Base-by-base conservation (phyloP, 139 green algal species). In the Auxenochlorella pyrenoidosa region DNA sequence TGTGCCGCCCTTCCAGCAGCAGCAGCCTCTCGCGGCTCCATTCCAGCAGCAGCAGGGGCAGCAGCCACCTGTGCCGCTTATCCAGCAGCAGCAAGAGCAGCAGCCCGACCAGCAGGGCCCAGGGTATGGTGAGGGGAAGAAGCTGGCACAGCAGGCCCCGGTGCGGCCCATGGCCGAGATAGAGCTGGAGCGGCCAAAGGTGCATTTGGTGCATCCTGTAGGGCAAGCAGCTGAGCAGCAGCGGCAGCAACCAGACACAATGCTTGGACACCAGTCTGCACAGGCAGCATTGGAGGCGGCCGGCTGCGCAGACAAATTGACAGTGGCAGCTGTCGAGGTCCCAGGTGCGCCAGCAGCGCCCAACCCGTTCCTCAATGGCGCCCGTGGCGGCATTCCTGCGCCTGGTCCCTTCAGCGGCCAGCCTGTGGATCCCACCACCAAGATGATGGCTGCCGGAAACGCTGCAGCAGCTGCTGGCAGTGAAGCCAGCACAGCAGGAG, bases 171-270 rank as follows among this genome's bases (percentile, higher is more conserved):
- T 63, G 12, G 54, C 54, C 22, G 54, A 63, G 15, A 24, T 24
- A 63, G 54, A 63, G 54, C 54, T 63, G 54, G 54, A 63, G 54
- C 54, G 54, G 18, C 54, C 54, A 24, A 63, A 63, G 54, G 54
- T 63, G 54, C 54, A 63, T 63, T 63, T 72, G 28, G 65, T n/a
- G 65, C 28, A 72, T n/a, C 30, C 28, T 72, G 65, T 72, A 24
- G 34, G 68, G 44, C 92, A 93, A n/a, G 94, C 93, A 66, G 54
- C 18, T 24, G 28, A 47, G 65, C n/a, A 59, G 43, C 83, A 60
- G 68, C 70, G 28, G 84, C 70, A 59, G 72, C 84, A 77, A 73
- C 73, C 3, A 32, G 51, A 40, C 0, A 22, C 34, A 13, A 18
- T 44, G 58, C 59, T 24, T 19, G 30, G 36, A 41, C 5, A 44